Conservation (phyloP, 345 rosid species). For the Streptanthus diversifolius region DNA sequence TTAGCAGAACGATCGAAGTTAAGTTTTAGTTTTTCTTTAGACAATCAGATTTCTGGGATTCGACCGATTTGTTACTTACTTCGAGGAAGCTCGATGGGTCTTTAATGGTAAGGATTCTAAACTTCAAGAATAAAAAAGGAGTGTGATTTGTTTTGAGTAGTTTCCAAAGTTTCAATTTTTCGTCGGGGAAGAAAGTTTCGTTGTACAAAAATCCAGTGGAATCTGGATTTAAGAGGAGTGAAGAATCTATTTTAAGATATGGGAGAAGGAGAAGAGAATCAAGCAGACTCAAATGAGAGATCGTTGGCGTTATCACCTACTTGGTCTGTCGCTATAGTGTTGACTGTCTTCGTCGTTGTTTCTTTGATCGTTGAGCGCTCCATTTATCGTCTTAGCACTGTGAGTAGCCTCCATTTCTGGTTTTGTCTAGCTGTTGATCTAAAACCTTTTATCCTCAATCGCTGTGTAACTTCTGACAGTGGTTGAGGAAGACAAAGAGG, state of each 20-base stretch:
- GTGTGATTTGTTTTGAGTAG: background rate
- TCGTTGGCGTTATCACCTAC: slow-evolving; percentile 84
- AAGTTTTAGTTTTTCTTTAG: background rate
- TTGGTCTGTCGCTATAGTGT: slow-evolving; percentile 94
- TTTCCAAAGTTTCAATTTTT: background rate
- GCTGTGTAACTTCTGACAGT: slow-evolving; percentile 40
- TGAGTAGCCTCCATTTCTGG: slow-evolving; percentile 33
- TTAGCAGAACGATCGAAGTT: background rate
- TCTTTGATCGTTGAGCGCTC: slow-evolving; percentile 86
- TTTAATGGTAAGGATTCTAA: background rate
- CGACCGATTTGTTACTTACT: background rate
- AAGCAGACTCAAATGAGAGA: slow-evolving; percentile 44
- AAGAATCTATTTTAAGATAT: slow-evolving; percentile 4
- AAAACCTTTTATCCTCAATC: background rate
- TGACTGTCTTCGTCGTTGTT: slow-evolving; percentile 77
- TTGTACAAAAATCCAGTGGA: background rate
- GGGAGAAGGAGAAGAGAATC: slow-evolving; percentile 31
- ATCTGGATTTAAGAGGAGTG: background rate
- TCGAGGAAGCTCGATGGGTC: background rate
- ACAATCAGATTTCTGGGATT: background rate
- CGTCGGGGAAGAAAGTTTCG: background rate
- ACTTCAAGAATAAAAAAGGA: background rate
- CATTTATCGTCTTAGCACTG: slow-evolving; percentile 68
- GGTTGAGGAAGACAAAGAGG: slow-evolving; percentile 74
- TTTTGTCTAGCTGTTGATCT: background rate